Conservation (phyloP, 1,284 basidiomycete genomes). For the Vanrija pseudolonga region DNA sequence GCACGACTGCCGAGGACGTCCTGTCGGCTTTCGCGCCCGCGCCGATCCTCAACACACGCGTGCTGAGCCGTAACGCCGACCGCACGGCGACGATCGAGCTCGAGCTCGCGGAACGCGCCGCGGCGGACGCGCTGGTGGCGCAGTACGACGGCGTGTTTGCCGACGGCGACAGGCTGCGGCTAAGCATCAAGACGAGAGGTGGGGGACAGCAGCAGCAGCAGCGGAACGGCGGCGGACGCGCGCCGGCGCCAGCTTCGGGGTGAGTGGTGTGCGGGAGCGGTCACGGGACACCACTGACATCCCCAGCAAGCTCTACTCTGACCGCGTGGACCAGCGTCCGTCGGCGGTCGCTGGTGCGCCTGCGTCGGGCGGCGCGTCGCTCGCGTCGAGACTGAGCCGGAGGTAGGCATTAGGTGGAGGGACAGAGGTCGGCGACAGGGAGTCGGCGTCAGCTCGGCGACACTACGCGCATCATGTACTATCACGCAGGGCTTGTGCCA, state of each 20-base stretch:
- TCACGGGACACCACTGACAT: not conserved
- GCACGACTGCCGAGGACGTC: slow-evolving; percentile 78
- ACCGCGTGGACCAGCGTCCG: slow-evolving; percentile 61
- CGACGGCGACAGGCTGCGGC: slow-evolving; percentile 68
- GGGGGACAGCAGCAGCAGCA: too few species aligned
- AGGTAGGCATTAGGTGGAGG: not conserved
- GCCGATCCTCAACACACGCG: slow-evolving; percentile 58
- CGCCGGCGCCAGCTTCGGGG: slow-evolving; percentile 43
- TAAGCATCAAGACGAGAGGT: slow-evolving; percentile 59
- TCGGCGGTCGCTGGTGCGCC: not conserved
- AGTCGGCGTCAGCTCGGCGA: too few species aligned
- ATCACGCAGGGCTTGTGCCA: too few species aligned
- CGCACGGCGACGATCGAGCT: slow-evolving; percentile 63
- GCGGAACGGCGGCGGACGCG: too few species aligned
- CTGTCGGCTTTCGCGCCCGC: slow-evolving; percentile 80
- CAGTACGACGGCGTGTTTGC: slow-evolving; percentile 76
- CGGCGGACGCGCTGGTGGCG: slow-evolving; percentile 64
- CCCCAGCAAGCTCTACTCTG: slow-evolving; percentile 75
- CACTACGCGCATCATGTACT: too few species aligned
- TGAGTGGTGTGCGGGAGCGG: not conserved
- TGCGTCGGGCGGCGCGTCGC: not conserved
- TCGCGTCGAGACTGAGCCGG: not conserved
- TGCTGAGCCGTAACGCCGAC: slow-evolving; percentile 33
- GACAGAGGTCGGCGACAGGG: not conserved
- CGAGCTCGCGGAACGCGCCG: slow-evolving; percentile 63